Evolutionary conservation across 2,329 filamentous ascomycete species (phyloP).

Genomic region (Colletotrichum tropicale): DNA sequence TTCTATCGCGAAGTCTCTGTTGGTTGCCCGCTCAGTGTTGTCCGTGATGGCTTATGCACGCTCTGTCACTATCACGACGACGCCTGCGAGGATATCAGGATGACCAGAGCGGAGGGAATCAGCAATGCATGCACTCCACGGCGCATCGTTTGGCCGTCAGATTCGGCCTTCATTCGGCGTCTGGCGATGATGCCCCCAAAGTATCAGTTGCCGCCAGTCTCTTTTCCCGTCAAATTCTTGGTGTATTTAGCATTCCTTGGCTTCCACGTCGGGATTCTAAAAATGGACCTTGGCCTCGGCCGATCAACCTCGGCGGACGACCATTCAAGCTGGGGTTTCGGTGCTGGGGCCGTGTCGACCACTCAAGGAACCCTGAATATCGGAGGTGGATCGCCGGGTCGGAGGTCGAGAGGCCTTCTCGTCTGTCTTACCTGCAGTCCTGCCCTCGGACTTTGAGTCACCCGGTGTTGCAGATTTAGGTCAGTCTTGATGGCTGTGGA

Average conservation of each 20-base stretch:
- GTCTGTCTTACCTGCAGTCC: background rate
- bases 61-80: constrained; percentile 5
- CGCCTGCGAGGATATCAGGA: background rate
- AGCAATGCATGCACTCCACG: background rate
- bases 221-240: background rate
- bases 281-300: background rate
- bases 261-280: background rate
- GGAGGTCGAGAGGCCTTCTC: background rate
- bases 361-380: background rate
- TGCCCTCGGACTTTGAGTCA: background rate
- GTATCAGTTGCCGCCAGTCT: constrained; percentile 8
- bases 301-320: background rate
- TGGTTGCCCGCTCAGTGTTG: background rate
- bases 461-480: background rate
- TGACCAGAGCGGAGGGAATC: background rate
- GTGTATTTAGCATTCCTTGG: background rate
- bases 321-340: background rate
- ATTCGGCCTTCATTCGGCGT: background rate
- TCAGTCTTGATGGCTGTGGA: background rate
- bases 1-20: background rate
- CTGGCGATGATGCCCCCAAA: constrained; percentile 1
- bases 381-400: background rate
- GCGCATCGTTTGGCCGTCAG: background rate
- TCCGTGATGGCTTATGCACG: background rate
- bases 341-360: background rate